Conservation (phyloP, 2,329 filamentous ascomycete species). For the Chrysosporium queenslandicum region DNA sequence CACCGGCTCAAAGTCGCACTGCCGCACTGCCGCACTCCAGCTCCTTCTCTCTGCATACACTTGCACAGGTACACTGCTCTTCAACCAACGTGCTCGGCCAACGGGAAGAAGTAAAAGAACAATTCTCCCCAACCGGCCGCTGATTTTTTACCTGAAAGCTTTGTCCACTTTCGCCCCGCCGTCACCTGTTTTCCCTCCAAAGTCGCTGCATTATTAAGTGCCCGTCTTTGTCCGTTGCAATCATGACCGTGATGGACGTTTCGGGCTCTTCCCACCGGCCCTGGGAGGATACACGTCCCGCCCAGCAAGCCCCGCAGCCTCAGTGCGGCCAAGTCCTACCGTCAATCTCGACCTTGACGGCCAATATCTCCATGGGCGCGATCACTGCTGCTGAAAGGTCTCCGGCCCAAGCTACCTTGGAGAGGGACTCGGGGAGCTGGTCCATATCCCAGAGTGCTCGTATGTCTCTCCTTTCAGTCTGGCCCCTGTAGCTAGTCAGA, state of each 20-base stretch:
- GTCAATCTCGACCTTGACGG: constrained; percentile 40
- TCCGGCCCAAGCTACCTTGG: constrained; percentile 35
- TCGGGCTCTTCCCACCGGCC: constrained; percentile 35
- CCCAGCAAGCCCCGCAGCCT: constrained; percentile 34
- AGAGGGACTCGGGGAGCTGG: constrained; percentile 51
- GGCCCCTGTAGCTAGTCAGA: too few species aligned
- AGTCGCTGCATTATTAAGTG: background rate
- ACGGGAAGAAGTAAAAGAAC: too few species aligned
- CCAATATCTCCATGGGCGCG: constrained; percentile 30
- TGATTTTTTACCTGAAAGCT: background rate
- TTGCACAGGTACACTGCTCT: background rate
- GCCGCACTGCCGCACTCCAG: constrained; percentile 5
- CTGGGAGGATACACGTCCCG: constrained; percentile 33
- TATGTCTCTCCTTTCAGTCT: constrained; percentile 27
- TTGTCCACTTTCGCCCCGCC: background rate
- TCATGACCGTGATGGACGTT: constrained; percentile 29
- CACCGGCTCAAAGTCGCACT: constrained; percentile 2
- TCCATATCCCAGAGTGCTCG: constrained; percentile 50
- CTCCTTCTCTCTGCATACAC: background rate
- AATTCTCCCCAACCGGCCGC: background rate
- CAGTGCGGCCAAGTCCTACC: constrained; percentile 35
- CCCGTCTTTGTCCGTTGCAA: background rate
- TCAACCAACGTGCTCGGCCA: background rate
- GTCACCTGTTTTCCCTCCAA: background rate
- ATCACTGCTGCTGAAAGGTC: constrained; percentile 33